Base-by-base conservation (phyloP, 2,329 filamentous ascomycete genomes). In the Onygena corvina region DNA sequence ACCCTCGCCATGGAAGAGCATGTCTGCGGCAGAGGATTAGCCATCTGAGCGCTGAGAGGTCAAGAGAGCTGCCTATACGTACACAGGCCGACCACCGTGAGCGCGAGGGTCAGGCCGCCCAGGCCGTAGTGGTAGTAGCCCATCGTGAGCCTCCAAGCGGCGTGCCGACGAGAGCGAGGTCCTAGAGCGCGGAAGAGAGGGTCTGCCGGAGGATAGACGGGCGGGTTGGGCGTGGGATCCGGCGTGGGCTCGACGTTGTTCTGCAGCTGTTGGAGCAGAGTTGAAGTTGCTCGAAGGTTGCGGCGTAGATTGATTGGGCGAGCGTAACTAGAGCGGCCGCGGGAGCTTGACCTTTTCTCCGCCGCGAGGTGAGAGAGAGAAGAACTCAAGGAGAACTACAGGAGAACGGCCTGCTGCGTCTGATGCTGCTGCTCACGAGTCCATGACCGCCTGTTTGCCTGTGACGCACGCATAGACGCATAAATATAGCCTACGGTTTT, bases 1-100 rank as follows among this genome's bases (percentile, higher is more conserved):
- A 65, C 93, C 92, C 67, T 86, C 88, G 64, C 87, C 88, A 63
- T 92, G 93, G 67, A 98, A 95, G 67, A 98, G 86, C 87, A 98
- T 93, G 71, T 98, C 92, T 98, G 57, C 34, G 53, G 48, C 44
- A 14, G 38, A 31, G 55, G 47, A 48, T 49, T 60, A 58, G 53
- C 35, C 30, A 47, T 50, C 18, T 52, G 33, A 30, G 35, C 16
- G 46, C 29, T 52, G 45, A 52, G 46, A 42, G 18, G 18, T 14
- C 36, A 18, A 3, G 12, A 27, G 52, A 44, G 50, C 14, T 42
- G 38, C 48, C 25, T 50, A 46, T 49, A 72, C 86, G 68, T 78
- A 93, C 86, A 92, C 67, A 80, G 74, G 75, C 83, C 86, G 60
- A 89, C 80, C 53, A 92, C 74, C 51, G 76, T 71, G 60, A 89